Base-by-base conservation (phyloP, 2,329 filamentous ascomycete genomes). In the Aspergillus melleus region DNA sequence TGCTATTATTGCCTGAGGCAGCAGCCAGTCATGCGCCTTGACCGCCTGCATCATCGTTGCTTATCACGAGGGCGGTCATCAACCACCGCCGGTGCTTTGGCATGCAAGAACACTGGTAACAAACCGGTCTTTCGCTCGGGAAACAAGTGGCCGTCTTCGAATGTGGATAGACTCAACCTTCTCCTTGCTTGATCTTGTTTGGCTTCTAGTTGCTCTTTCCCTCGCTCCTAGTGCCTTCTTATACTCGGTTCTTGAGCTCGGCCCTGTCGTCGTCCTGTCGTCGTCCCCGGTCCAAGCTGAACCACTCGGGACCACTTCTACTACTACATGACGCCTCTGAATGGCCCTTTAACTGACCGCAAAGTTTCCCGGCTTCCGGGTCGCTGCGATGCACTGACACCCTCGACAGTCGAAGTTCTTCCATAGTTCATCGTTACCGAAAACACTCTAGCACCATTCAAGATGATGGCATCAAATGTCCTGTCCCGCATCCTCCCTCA, bases 401-500 rank as follows among this genome's bases (percentile, higher is more conserved):
- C 36, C 36, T 42, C 32, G 16, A 16, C 14, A 42, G 36, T 42
- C 4, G 36, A 42, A 42, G 16, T 8, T 14, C 29, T 52, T 55
- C 32, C 36, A 29, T 20, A 57, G 52, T 55, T 20, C 44, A 56
- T 49, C 42, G 36, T 51, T 32, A 46, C 36, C 44, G n/a, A 52
- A 11, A 26, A 54, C n/a, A 50, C 36, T 26, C 29, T 52, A 24
- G 59, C 58, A 47, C 50, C 39, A 47, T 47, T 24, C 61, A 74
- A 67, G 54, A 78, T 76, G 74, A 77, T 78, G 75, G 71, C 74
- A 61, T 78, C 76, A 30, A 78, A 77, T 63, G 67, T 78, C 51
- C 63, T 79, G 32, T 78, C 76, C 16, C 75, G 77, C 6, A 73
- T 79, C 44, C 74, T 84, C 24, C 81, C 81, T 47, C 77, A 80